Conservation (phyloP, 2,329 filamentous ascomycete genomes). For the Fusarium sororula region DNA sequence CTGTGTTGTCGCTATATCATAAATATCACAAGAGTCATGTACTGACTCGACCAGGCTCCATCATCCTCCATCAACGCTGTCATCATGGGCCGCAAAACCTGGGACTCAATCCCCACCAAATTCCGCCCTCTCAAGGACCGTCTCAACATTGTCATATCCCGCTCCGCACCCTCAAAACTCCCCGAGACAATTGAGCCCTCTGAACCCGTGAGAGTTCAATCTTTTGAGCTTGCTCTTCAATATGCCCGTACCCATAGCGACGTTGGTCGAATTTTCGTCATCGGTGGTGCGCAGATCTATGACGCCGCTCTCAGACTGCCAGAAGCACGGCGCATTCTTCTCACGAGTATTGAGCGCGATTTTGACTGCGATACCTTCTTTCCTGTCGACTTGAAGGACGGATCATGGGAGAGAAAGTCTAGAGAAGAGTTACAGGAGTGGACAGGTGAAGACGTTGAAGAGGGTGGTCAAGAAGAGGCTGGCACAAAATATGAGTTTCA, state of each 20-base stretch:
- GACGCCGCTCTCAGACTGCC: slow-evolving; percentile 68
- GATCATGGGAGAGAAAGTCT: slow-evolving; percentile 64
- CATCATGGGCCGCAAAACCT: slow-evolving; percentile 98
- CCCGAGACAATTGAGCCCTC: slow-evolving; percentile 13
- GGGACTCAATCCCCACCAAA: slow-evolving; percentile 83
- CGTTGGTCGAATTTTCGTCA: slow-evolving; percentile 77
- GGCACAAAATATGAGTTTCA: slow-evolving; percentile 75
- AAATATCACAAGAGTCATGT: not conserved
- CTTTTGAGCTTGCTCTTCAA: slow-evolving; percentile 66
- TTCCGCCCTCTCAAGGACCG: slow-evolving; percentile 84
- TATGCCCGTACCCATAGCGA: slow-evolving; percentile 53
- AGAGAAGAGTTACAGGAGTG: slow-evolving; percentile 67
- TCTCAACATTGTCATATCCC: slow-evolving; percentile 83
- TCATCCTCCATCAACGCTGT: slow-evolving; percentile 71
- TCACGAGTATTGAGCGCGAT: slow-evolving; percentile 74
- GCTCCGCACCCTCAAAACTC: slow-evolving; percentile 50
- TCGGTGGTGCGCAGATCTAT: slow-evolving; percentile 92
- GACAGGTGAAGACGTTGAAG: slow-evolving; percentile 71
- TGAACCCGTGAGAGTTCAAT: slow-evolving; percentile 65
- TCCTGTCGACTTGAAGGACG: slow-evolving; percentile 62
- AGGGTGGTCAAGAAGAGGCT: slow-evolving; percentile 68
- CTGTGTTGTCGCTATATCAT: not conserved
- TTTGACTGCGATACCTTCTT: slow-evolving; percentile 84
- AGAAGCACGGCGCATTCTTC: slow-evolving; percentile 69
- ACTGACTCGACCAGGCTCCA: slow-evolving; percentile 39